Evolutionary conservation across 345 rosid genomes (phyloP).

Genomic region (Citrus inodora): DNA sequence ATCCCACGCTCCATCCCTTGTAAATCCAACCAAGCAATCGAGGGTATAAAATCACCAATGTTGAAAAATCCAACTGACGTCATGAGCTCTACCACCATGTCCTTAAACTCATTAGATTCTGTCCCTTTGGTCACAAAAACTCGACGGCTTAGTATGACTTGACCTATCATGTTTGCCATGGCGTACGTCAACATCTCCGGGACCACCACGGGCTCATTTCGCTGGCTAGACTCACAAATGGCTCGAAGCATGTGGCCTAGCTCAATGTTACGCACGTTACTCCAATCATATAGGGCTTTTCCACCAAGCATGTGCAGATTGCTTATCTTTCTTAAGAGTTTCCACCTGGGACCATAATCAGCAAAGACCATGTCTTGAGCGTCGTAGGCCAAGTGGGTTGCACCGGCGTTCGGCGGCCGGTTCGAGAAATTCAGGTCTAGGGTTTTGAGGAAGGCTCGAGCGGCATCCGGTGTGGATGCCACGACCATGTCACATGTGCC

Average conservation of each 20-base stretch:
- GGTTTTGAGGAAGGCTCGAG: constrained; percentile 51
- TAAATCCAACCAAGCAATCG: constrained; percentile 61
- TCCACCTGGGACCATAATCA: constrained; percentile 53
- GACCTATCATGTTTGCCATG: constrained; percentile 58
- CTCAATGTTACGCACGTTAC: constrained; percentile 29
- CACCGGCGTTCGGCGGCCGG: constrained; percentile 50
- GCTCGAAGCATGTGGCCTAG: constrained; percentile 47
- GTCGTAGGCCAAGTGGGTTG: constrained; percentile 50
- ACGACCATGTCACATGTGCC: constrained; percentile 51
- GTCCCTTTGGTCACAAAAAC: constrained; percentile 43
- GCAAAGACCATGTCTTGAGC: constrained; percentile 67
- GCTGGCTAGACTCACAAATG: constrained; percentile 29
- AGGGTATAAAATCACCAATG: constrained; percentile 55
- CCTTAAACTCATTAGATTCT: constrained; percentile 48
- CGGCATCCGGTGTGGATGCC: constrained; percentile 54
- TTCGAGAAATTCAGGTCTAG: constrained; percentile 55
- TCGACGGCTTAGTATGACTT: constrained; percentile 42
- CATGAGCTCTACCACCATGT: constrained; percentile 67
- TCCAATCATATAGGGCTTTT: constrained; percentile 54
- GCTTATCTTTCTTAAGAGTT: constrained; percentile 51
- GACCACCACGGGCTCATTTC: constrained; percentile 32
- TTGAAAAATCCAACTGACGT: constrained; percentile 47
- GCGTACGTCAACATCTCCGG: constrained; percentile 46
- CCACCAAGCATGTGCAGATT: constrained; percentile 59
- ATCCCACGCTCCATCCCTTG: constrained; percentile 56